Base-by-base conservation (phyloP, 2,329 filamentous ascomycete species). In the Conoideocrella luteorostrata region DNA sequence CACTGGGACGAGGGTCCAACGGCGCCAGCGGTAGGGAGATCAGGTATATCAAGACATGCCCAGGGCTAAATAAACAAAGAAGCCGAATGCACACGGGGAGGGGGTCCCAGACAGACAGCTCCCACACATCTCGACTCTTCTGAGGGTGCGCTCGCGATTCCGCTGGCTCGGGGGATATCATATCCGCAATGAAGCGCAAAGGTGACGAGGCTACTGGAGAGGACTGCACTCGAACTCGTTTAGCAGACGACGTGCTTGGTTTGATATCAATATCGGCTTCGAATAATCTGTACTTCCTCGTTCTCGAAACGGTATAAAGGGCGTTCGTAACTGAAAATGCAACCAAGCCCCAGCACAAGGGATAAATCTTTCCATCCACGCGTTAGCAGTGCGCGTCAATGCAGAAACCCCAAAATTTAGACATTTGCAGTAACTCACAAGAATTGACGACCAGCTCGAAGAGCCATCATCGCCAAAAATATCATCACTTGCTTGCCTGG, bases 81-180 rank as follows among this genome's bases (percentile, higher is more conserved):
- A 97, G 70, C 29, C 83, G 80, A 42, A 97, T 67, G 36, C 82
- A 88, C 28, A 95, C 75, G 2, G 90, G 88, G 37, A 91, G 77
- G 26, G 94, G 93, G 60, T 97, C 90, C 93, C 93, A 98, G 6
- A 97, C 76, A 2, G 84, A 78, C 39, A 98, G 68, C 64, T 98
- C 90, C 93, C 93, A 98, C 9, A 98, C 93, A 63, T 98, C 90
- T 10, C 84, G 78, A 21, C 78, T 77, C 45, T 82, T 80, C 59
- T 93, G 84, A 0, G 91, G 88, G 64, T 96, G 86, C 22, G 88
- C 85, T 58, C 89, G 80, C 21, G 86, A 82, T 51, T 90, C 81
- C n/a, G 89, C 87, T 18, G 80, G 83, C 28, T 83, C 80, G 21
- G 77, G 68, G 2, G 80, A 74, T 26, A 95, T 66, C 35, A 87